Base-by-base conservation (phyloP, 345 rosid species). In the Dipteronia sinensis region DNA sequence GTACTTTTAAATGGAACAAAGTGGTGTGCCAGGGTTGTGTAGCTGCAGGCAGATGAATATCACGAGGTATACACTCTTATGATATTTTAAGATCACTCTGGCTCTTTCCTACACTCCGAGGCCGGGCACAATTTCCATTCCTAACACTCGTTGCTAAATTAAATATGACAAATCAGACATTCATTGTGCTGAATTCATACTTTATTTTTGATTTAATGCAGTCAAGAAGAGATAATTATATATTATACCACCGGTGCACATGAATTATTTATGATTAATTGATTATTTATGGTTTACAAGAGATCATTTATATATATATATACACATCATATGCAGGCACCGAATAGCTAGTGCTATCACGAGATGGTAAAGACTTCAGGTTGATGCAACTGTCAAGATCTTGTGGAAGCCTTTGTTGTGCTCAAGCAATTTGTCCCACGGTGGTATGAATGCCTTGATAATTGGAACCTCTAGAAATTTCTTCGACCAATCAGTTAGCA, bases 371-470 rank as follows among this genome's bases (percentile, higher is more conserved):
- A 12, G 5, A 19, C 27, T 70, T 71, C 77, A 74, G 10, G 78
- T 68, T 20, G 75, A 76, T 65, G 65, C 6, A 44, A 44, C 63
- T 11, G 78, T 71, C 10, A 53, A 53, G 49, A 2, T 70, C 77
- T 79, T 69, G 72, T 9, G 78, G 75, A 12, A 71, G n/a, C 74
- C 47, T 65, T 23, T 79, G 76, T 55, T 74, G 78, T 74, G 86
- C 78, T 83, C 82, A n/a, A 74, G 74, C 69, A 83, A 75, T 65
- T 68, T 65, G 23, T 79, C 75, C 71, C 69, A 12, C n/a, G 83
- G 70, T 7, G 87, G 83, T 12, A 72, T 47, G 16, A 77, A 77
- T 23, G 71, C 82, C 79, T 80, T 82, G 80, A 82, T 70, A 12
- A 47, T 12, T 0, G 77, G 82, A 62, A 77, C 77, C 65, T 77